Base-by-base conservation (phyloP, 2,329 filamentous ascomycete genomes). In the Tolypocladium guangdongense region DNA sequence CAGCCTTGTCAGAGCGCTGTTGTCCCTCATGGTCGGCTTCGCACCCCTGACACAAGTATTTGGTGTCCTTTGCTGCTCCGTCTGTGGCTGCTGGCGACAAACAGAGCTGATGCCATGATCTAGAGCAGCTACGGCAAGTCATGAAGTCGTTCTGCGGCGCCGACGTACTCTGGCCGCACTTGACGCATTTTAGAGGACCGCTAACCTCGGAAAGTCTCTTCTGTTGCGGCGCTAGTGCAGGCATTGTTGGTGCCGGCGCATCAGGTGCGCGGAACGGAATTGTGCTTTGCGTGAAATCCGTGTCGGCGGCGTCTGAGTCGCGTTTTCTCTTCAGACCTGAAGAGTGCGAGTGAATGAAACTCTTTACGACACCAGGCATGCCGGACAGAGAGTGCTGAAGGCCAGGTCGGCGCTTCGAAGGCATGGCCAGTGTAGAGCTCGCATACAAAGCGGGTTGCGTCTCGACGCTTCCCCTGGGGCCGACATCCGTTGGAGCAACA, bases 261-360 rank as follows among this genome's bases (percentile, higher is more conserved):
- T 38, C 33, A 4, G 58, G 54, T 47, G 60, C 54, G 1, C 63
- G 61, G 36, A 68, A 66, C 0, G 60, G 50, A 20, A 70, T 62
- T 6, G 69, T 69, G 57, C 56, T 62, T 52, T 66, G 66, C 3
- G 58, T 59, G 43, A 71, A 70, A 46, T 71, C 66, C 4, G 64
- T 55, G 2, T 48, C 53, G 16, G 55, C 55, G 2, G 30, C 51
- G 18, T 53, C 49, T 2, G 56, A 27, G 14, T 58, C 58, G 53
- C 63, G 61, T 55, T 70, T 70, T 37, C 66, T 59, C 56, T 71
- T 70, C 16, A 59, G 39, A 4, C 58, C 54, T 7, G 36, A 12
- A 20, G 51, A 18, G 37, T 36, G 14, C 3, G n/a, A 49, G 1
- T 32, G 33, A 12, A 39, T 32, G 12, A 46, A 47, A 3, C 33